These are phyloP conservation scores for Globisporangium irregulare DNA, from an alignment of 352 stramenopile species.

Conservation along the genomic window DNA sequence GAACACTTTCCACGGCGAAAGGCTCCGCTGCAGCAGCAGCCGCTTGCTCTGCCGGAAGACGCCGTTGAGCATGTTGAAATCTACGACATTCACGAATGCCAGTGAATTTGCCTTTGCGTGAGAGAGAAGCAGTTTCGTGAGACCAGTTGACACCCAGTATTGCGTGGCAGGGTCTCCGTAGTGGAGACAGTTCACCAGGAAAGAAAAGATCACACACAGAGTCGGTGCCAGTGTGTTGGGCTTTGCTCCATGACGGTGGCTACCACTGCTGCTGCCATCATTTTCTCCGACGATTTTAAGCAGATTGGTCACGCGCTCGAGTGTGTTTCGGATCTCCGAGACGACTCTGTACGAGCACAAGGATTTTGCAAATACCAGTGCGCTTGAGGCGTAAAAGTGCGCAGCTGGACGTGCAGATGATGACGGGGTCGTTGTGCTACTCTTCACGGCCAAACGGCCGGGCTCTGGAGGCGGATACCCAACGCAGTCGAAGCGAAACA, in stretches of 20 bases:
- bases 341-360: slow-evolving; percentile 22
- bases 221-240: slow-evolving; percentile 22
- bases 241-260: background rate
- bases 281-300: slow-evolving; percentile 36
- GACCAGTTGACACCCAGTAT: slow-evolving; percentile 25
- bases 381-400: slow-evolving; percentile 10
- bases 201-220: slow-evolving; percentile 23
- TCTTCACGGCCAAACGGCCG: background rate
- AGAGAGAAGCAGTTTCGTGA: slow-evolving; percentile 23
- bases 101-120: slow-evolving; percentile 33
- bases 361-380: slow-evolving; percentile 17
- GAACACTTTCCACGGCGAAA: slow-evolving; percentile 11
- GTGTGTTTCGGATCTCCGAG: slow-evolving; percentile 21
- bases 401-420: background rate
- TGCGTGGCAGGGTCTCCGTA: slow-evolving; percentile 31
- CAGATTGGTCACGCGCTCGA: slow-evolving; percentile 19
- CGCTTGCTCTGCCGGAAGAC: slow-evolving; percentile 15
- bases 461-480: background rate
- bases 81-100: slow-evolving; percentile 31
- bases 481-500: slow-evolving; percentile 28
- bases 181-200: slow-evolving; percentile 41
- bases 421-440: background rate
- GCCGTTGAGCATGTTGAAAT: slow-evolving; percentile 36
- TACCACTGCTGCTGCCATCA: slow-evolving; percentile 5
- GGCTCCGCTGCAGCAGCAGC: background rate